These are phyloP conservation scores for Alternaria burnsii DNA, from an alignment of 2,329 filamentous ascomycete species.

Conservation along the genomic window DNA sequence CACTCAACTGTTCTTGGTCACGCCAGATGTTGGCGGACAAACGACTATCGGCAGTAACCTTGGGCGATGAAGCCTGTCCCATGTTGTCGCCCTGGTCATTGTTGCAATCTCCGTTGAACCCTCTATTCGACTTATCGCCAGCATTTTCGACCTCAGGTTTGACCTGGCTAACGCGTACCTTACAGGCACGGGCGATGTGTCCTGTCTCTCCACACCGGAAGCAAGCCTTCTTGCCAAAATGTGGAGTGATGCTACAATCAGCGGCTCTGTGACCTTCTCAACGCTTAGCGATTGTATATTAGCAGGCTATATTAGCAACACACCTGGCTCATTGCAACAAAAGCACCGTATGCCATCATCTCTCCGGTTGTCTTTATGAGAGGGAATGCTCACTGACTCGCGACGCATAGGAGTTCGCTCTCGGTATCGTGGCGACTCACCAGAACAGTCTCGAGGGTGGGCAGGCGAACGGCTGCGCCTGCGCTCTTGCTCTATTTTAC, in stretches of 20 bases:
- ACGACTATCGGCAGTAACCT: not conserved
- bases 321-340: not conserved
- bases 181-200: conserved; percentile 2
- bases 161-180: not conserved
- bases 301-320: not conserved
- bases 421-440: not conserved
- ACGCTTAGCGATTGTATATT: not conserved
- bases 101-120: not conserved
- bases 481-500: not conserved
- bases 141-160: not conserved
- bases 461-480: conserved; percentile 10
- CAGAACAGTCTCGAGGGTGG: not conserved
- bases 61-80: not conserved
- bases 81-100: not conserved
- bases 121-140: not conserved
- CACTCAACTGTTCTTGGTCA: not conserved
- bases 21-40: not conserved
- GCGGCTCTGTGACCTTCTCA: not conserved
- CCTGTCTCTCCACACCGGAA: not conserved
- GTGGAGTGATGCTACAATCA: not conserved
- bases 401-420: not conserved
- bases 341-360: not conserved
- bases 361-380: not conserved
- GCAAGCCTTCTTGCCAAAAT: not conserved
- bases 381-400: not conserved